These are phyloP conservation scores for Persicaria tinctoria DNA, from an alignment of 148 eudicot genomes.

Conservation along the genomic window DNA sequence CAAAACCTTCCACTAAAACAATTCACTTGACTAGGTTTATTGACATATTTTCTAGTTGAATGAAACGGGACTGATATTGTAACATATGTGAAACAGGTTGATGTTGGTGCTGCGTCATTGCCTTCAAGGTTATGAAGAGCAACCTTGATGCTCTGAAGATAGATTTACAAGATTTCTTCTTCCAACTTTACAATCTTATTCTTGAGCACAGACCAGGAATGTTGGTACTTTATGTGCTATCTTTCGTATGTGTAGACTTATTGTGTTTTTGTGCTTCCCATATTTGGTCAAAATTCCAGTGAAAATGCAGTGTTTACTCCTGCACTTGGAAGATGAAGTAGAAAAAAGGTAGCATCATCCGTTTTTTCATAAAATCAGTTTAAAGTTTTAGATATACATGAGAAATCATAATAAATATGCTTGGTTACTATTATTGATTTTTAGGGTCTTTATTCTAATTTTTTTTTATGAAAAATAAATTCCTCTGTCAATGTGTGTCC, in stretches of 20 bases:
- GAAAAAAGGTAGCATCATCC: no score
- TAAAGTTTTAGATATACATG: not conserved
- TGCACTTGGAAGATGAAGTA: not conserved
- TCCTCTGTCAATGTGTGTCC: not conserved
- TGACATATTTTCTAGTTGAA: no score
- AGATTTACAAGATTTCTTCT: constrained; percentile 84
- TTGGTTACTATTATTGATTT: not conserved
- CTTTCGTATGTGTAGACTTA: not conserved
- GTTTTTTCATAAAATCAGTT: no score
- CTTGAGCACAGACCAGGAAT: constrained; percentile 84
- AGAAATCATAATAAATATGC: not conserved
- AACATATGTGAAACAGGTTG: no score
- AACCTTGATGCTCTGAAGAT: constrained; percentile 93
- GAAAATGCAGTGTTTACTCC: not conserved
- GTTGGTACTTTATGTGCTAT: constrained; percentile 26
- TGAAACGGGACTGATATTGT: no score
- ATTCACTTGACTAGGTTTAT: no score
- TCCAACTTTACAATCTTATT: constrained; percentile 78
- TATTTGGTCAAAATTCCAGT: not conserved
- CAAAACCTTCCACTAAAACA: no score
- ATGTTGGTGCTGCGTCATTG: constrained; percentile 70
- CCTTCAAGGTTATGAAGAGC: constrained; percentile 88
- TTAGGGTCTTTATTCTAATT: not conserved
- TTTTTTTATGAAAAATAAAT: constrained; percentile 1
- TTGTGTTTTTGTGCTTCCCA: not conserved